Base-by-base conservation (phyloP, 1,284 basidiomycete genomes). In the Cryptococcus sp. region DNA sequence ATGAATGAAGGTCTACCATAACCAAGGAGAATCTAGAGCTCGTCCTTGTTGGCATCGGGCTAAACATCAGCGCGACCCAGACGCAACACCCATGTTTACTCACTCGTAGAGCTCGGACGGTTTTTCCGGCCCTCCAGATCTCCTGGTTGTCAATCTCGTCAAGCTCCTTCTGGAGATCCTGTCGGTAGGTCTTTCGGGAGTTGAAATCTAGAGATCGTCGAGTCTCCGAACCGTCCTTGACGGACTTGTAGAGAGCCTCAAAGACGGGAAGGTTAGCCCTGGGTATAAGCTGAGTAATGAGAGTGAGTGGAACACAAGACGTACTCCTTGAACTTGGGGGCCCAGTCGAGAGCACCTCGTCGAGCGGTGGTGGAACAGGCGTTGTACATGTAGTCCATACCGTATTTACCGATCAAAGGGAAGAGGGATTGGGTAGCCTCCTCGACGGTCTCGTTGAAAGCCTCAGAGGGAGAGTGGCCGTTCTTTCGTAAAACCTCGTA, bases 301-400 rank as follows among this genome's bases (percentile, higher is more conserved):
- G 32, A 42, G 16, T 22, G 23, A 40, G 23, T 31, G 28, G 19
- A 36, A 24, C 24, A 21, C 21, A 24, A 11, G 28, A 60, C 66
- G 59, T 45, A 68, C 66, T 72, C 76, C 78, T 97, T 89, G 77
- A 98, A 98, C 75, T 91, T 80, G 64, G 93, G 93, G n/a, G 94
- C 93, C 96, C 96, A 98, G 82, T 98, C 96, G 59, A 96, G 87
- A 44, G 93, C 93, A 72, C 94, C 96, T 61, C 94, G 92, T 67
- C 94, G 92, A 53, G 96, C 96, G 49, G 96, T 98, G 62, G 94
- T 98, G 37, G 96, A 98, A 82, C 96, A 98, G 45, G 93, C 92
- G 71, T 87, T 87, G 83, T 86, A 98, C 94, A 98, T 98, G 85
- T 98, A 97, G 80, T 98, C 94, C 96, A 97, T 97, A 61, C 90